A percentile compares a stretch with the other conserved stretches of the same genome.
Evolutionary conservation across 805 yeast species (phyloP).

Genomic region (Hermanozyma aechmeae): DNA sequence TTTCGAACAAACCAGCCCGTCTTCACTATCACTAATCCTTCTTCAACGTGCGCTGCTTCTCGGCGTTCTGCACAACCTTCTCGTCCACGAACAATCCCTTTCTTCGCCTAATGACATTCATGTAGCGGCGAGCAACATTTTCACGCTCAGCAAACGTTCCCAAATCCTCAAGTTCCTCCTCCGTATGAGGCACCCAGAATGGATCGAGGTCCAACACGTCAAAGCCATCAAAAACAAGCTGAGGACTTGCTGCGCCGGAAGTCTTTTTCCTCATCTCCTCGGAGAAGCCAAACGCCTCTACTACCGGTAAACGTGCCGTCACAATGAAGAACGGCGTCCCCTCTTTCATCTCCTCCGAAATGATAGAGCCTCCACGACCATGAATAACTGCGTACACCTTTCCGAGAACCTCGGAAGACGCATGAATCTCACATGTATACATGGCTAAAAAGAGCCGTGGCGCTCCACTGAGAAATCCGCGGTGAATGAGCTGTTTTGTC

Average conservation of each 20-base stretch:
- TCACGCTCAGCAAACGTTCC: constrained; percentile 92
- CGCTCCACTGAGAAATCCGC: constrained; percentile 67
- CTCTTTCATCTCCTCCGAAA: constrained; percentile 92
- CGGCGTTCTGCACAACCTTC: constrained; percentile 85
- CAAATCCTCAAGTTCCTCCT: constrained; percentile 85
- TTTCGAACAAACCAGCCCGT: neutral
- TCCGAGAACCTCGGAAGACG: constrained; percentile 89
- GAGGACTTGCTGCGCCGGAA: constrained; percentile 97
- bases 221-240: constrained; percentile 81
- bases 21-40: constrained; percentile 36
- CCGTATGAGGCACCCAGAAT: constrained; percentile 98
- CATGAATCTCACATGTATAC: constrained; percentile 92
- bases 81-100: constrained; percentile 89
- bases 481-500: constrained; percentile 65
- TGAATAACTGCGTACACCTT: constrained; percentile 93
- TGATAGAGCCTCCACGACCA: constrained; percentile 73
- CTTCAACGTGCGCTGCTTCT: constrained; percentile 84
- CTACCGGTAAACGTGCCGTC: constrained; percentile 79
- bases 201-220: constrained; percentile 88
- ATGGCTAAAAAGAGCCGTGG: constrained; percentile 88
- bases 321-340: constrained; percentile 95
- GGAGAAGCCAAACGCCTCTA: constrained; percentile 93
- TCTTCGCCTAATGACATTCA: constrained; percentile 71
- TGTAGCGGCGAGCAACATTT: constrained; percentile 79
- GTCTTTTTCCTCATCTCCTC: constrained; percentile 91